Evolutionary conservation across 129 eudicot species (phyloP).

Genomic region (Flaveria linearis): DNA sequence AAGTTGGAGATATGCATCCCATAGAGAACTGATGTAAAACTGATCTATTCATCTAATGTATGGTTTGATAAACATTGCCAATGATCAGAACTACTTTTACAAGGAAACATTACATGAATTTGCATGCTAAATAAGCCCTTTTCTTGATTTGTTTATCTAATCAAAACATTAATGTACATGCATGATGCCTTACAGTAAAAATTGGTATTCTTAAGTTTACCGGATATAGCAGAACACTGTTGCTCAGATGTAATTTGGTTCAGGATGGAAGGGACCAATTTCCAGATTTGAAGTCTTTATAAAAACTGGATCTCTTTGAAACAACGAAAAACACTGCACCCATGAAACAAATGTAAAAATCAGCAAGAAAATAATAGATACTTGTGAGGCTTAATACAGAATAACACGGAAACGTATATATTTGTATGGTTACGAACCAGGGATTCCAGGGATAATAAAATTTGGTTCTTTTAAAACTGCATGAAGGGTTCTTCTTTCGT

Average conservation of each 20-base stretch:
- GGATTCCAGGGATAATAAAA: slow-evolving; percentile 68
- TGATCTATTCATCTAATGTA: background rate
- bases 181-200: slow-evolving; percentile 6
- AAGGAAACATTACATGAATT: background rate
- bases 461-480: slow-evolving; percentile 68
- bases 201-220: background rate
- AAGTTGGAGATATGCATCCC: background rate
- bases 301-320: slow-evolving; percentile 71
- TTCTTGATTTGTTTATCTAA: slow-evolving; percentile 12
- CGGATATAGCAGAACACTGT: background rate
- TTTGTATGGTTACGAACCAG: slow-evolving; percentile 55
- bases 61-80: background rate
- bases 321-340: slow-evolving; percentile 84
- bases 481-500: slow-evolving; percentile 72
- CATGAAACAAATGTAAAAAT: background rate
- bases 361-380: background rate
- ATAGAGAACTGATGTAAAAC: too few species aligned
- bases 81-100: slow-evolving; percentile 8
- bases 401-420: background rate
- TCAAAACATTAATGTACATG: slow-evolving; percentile 19
- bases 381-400: background rate
- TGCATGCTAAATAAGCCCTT: slow-evolving; percentile 9
- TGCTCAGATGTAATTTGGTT: slow-evolving; percentile 24
- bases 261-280: slow-evolving; percentile 78
- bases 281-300: slow-evolving; percentile 75